Base-by-base conservation (phyloP, 2,329 filamentous ascomycete genomes). In the Stemphylium lycopersici region DNA sequence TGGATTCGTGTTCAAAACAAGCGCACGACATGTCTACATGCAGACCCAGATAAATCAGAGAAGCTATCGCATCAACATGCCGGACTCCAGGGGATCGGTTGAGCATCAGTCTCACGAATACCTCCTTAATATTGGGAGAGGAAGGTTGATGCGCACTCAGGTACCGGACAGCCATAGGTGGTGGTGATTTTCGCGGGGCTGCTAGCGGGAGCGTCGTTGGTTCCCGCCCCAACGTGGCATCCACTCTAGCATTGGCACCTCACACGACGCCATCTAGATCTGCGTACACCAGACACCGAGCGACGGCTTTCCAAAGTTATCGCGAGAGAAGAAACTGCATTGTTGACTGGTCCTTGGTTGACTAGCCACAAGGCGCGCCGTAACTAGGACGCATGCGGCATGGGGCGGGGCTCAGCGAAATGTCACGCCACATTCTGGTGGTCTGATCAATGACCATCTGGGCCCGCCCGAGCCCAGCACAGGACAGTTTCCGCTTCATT, bases 371-470 rank as follows among this genome's bases (percentile, higher is more conserved):
- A 24, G 33, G 38, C 26, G 36, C 40, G 42, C 42, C 46, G 29
- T 48, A 18, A 38, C 54, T 40, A 47, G 44, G 52, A 49, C 37
- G 52, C 37, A 49, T 48, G 40, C 52, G 51, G 57, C 31, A 53
- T 36, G 50, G 52, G 36, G 51, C 53, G 61, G 58, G 50, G 15
- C 52, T 26, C 39, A 45, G 50, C 42, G 37, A 61, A 65, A 69
- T 66, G 55, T 73, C 70, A 73, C 69, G 68, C 70, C 70, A 73
- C 68, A 52, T 45, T 33, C 48, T 50, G 58, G 68, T 73, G 70
- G 70, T 63, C 64, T 73, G 70, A 73, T 70, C 45, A 39, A 48
- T 53, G 37, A 31, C 39, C 51, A 48, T 48, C 53, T 36, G 40
- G 49, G 37, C 49, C 49, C 42, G 49, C 48, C 11, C 59, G 44